Conservation (phyloP, 441 rosid genomes). For the Theobroma grandiflorum region DNA sequence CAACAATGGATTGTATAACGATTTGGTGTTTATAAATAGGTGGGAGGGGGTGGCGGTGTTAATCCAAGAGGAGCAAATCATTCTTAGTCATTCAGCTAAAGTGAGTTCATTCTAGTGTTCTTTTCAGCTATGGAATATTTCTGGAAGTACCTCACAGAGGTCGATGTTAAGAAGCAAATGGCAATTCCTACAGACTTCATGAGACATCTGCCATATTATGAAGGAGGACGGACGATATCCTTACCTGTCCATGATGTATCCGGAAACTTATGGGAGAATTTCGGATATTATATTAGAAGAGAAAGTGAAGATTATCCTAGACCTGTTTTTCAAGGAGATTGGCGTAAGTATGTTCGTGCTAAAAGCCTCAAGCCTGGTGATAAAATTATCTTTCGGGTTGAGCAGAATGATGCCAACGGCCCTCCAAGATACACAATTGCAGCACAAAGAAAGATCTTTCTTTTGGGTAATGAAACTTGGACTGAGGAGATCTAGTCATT, state of each 20-base stretch:
- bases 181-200: neutral
- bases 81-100: neutral
- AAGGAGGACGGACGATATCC: neutral
- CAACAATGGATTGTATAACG: no score
- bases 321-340: neutral
- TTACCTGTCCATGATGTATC: neutral
- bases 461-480: neutral
- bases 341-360: neutral
- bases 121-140: neutral
- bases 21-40: no score
- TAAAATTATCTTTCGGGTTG: conserved; percentile 13
- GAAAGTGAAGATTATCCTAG: neutral
- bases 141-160: neutral
- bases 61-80: no score
- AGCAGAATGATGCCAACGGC: neutral
- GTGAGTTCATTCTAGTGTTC: neutral
- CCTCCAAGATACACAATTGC: neutral
- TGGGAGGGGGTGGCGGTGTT: no score
- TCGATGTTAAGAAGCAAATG: conserved; percentile 4
- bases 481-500: neutral
- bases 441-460: neutral
- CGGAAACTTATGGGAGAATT: neutral
- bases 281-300: conserved; percentile 7
- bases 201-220: neutral
- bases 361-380: neutral